Conservation (phyloP, 75 land plant genomes). For the Picea sitchensis region DNA sequence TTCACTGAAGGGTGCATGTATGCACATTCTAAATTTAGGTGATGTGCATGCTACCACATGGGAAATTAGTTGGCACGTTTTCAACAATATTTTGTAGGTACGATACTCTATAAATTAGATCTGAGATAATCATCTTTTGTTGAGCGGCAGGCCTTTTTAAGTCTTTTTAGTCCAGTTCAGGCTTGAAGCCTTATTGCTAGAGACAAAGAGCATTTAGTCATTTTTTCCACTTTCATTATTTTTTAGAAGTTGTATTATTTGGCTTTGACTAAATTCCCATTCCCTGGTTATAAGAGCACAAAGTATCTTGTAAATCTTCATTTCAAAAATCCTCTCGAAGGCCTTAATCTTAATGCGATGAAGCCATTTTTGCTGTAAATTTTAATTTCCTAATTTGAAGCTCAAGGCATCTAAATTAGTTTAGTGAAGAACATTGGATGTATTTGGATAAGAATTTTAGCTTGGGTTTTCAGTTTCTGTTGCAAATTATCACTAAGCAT, state of each 20-base stretch:
- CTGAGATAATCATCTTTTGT: no score
- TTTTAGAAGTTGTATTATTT: not conserved
- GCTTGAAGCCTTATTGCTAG: not conserved
- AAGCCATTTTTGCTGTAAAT: no score
- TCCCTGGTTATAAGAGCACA: not conserved
- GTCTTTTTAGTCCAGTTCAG: not conserved
- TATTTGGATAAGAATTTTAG: not conserved
- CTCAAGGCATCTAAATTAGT: not conserved
- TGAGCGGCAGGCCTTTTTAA: no score
- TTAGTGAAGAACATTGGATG: not conserved
- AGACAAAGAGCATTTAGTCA: not conserved
- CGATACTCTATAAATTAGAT: no score
- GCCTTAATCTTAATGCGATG: no score
- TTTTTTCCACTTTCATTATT: not conserved
- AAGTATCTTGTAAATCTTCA: not conserved
- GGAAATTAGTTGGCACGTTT: no score
- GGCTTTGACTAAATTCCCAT: not conserved
- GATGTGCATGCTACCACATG: no score
- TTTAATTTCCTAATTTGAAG: no score
- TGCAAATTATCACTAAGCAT: not conserved
- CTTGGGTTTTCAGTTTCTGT: not conserved
- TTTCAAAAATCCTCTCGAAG: no score
- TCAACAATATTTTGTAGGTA: no score
- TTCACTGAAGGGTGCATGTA: no score
- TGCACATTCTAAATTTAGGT: no score